Evolutionary conservation across 2,329 filamentous ascomycete genomes (phyloP).

Genomic region (Drechmeria coniospora): DNA sequence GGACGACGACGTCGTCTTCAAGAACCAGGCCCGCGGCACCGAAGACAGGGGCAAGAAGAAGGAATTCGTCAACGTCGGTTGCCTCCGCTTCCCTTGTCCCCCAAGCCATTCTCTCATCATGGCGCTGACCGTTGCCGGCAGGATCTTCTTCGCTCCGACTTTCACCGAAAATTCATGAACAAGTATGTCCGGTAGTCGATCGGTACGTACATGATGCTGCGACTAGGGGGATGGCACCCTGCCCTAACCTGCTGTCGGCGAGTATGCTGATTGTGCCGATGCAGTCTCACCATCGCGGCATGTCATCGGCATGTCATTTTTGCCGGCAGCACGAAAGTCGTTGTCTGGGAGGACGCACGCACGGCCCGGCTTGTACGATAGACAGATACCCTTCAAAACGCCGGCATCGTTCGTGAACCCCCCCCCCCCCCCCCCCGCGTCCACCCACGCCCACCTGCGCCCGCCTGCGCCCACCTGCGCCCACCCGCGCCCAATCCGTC

Average conservation of each 20-base stretch:
- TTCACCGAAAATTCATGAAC: slow-evolving; percentile 93
- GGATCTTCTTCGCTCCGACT: slow-evolving; percentile 86
- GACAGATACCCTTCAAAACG: no score
- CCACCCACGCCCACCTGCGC: no score
- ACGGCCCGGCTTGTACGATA: slow-evolving; percentile 5
- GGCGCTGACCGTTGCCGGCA: slow-evolving; percentile 15
- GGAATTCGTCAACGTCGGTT: slow-evolving; percentile 86
- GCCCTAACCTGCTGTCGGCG: no score
- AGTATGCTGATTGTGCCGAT: no score
- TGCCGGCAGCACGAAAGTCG: no score
- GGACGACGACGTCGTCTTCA: slow-evolving; percentile 99
- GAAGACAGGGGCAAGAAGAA: slow-evolving; percentile 79
- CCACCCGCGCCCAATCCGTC: no score
- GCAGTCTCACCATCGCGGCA: no score
- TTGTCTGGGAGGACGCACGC: no score
- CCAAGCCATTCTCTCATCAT: neutral
- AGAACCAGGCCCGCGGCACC: slow-evolving; percentile 91
- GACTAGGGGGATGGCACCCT: neutral
- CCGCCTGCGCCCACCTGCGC: no score
- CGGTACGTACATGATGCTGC: neutral
- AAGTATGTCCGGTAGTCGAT: slow-evolving; percentile 41
- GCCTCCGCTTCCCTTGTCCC: slow-evolving; percentile 2
- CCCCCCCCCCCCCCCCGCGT: no score
- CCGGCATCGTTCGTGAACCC: no score
- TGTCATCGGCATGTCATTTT: no score